Conservation (phyloP, 345 rosid genomes). For the Euphorbia lathyris region DNA sequence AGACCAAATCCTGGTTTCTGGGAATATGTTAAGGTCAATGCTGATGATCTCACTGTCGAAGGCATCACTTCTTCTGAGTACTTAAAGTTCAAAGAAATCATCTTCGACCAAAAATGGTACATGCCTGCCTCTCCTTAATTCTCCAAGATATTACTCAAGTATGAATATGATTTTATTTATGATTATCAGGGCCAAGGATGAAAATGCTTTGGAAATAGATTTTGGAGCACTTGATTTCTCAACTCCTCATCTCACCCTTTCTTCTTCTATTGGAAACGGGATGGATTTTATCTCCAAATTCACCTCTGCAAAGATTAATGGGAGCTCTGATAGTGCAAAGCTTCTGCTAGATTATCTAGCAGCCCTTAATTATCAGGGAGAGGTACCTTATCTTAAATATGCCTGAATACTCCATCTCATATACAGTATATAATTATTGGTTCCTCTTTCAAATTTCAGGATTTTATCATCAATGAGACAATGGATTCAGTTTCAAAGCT, state of each 20-base stretch:
- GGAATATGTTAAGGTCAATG: constrained; percentile 79
- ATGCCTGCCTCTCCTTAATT: background rate
- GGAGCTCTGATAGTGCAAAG: constrained; percentile 30
- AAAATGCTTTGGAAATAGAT: constrained; percentile 75
- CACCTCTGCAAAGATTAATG: constrained; percentile 50
- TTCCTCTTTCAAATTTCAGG: constrained; percentile 34
- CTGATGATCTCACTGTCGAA: constrained; percentile 54
- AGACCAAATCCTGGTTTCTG: constrained; percentile 86
- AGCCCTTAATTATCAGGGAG: constrained; percentile 65
- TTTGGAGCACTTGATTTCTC: constrained; percentile 75
- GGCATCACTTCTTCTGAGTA: constrained; percentile 56
- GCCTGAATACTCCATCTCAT: background rate
- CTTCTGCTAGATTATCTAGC: constrained; percentile 60
- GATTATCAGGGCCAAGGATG: constrained; percentile 76
- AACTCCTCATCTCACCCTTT: constrained; percentile 56
- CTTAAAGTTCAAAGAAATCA: constrained; percentile 71
- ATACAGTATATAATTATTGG: background rate
- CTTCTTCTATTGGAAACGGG: constrained; percentile 87
- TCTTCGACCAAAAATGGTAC: constrained; percentile 75
- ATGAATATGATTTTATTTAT: background rate
- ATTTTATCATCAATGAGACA: constrained; percentile 62
- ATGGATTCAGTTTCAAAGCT: constrained; percentile 62
- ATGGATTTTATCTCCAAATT: constrained; percentile 59
- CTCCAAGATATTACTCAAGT: background rate
- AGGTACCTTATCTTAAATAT: constrained; percentile 37